Evolutionary conservation across 2,329 filamentous ascomycete genomes (phyloP).

Genomic region (Sordariomycetes sp.): DNA sequence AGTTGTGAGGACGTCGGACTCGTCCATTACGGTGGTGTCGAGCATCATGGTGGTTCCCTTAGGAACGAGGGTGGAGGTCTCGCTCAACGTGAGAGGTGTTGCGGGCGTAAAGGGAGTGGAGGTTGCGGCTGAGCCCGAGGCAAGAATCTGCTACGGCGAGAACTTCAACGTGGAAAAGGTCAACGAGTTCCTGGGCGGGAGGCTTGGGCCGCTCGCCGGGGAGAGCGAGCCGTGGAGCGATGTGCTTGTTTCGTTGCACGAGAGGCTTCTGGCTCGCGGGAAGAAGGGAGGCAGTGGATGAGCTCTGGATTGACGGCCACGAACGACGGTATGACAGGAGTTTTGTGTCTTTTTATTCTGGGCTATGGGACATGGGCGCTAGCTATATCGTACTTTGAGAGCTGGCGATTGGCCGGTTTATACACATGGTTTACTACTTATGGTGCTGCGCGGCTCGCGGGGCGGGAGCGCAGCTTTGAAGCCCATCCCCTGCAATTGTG

Average conservation of each 20-base stretch:
- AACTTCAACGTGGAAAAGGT: conserved; percentile 67
- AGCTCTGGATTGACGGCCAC: neutral
- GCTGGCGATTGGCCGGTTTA: neutral
- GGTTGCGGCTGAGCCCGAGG: conserved; percentile 41
- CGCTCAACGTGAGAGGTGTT: conserved; percentile 41
- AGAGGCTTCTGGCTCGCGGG: conserved; percentile 43
- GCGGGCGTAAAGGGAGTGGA: conserved; percentile 37
- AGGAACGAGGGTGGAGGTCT: conserved; percentile 57
- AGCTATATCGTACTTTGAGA: neutral
- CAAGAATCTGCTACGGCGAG: conserved; percentile 65
- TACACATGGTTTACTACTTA: neutral
- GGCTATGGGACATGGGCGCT: neutral
- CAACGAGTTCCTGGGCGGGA: conserved; percentile 53
- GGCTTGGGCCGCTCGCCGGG: conserved; percentile 29
- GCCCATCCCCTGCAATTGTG: too few relatives aligned
- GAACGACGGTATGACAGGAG: neutral
- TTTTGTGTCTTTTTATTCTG: neutral
- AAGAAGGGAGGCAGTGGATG: conserved; percentile 23
- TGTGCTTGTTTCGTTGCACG: conserved; percentile 43
- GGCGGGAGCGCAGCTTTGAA: too few relatives aligned
- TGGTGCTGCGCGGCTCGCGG: too few relatives aligned
- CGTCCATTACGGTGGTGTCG: conserved; percentile 49
- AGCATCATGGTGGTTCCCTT: conserved; percentile 53
- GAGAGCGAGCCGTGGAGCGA: conserved; percentile 39
- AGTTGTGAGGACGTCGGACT: conserved; percentile 53